A percentile compares a stretch with the other conserved stretches of the same genome.
Conservation (phyloP, 208 protist species). For the Entamoeba invadens region DNA sequence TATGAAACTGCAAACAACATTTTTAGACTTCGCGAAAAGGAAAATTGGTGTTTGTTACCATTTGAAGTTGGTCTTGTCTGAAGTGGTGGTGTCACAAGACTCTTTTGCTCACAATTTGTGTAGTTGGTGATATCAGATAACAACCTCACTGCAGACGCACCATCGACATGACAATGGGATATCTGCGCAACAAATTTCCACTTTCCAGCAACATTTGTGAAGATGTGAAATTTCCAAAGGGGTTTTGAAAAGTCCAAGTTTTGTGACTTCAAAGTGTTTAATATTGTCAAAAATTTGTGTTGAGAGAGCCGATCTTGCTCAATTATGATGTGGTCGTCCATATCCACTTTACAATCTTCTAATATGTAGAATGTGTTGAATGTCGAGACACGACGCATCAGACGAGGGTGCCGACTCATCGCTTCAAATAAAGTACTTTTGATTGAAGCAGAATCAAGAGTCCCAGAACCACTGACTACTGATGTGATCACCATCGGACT, state of each 20-base stretch:
- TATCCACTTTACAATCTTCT: neutral
- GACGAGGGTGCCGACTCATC: neutral
- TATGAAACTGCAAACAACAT: neutral
- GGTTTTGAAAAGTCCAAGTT: neutral
- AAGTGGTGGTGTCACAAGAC: neutral
- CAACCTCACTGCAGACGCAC: neutral
- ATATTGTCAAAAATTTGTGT: neutral
- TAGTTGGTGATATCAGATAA: neutral
- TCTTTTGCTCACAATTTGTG: neutral
- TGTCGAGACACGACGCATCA: neutral
- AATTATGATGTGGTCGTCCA: neutral
- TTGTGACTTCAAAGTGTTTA: neutral
- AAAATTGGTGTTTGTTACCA: neutral
- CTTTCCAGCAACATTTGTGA: neutral
- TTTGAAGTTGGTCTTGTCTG: too few species aligned
- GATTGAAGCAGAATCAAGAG: neutral
- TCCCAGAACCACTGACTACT: neutral
- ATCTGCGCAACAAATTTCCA: neutral
- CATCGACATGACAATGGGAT: neutral
- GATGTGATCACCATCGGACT: neutral
- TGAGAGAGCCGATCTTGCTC: neutral
- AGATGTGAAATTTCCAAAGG: neutral
- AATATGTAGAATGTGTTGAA: neutral
- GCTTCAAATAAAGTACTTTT: neutral
- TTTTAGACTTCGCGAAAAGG: neutral